Conservation (phyloP, 352 stramenopile species). For the Thalassiosira mediterranea region DNA sequence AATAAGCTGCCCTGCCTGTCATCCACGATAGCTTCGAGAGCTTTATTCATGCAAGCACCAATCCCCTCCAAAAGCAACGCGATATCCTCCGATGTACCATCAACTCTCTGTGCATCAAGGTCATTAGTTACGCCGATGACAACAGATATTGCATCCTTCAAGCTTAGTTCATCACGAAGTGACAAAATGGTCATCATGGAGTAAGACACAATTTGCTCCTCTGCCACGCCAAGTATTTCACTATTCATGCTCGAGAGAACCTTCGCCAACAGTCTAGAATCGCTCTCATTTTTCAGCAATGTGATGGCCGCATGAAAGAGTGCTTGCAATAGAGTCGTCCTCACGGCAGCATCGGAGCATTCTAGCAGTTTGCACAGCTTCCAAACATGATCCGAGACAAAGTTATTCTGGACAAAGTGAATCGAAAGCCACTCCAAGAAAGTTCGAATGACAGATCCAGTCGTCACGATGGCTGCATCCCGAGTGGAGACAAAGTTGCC, state of each 20-base stretch:
- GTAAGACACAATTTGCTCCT: conserved; percentile 24
- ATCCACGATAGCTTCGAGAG: conserved; percentile 21
- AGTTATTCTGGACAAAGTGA: conserved; percentile 1
- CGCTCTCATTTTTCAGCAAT: conserved; percentile 23
- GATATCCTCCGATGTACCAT: conserved; percentile 2
- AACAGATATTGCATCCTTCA: conserved; percentile 13
- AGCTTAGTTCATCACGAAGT: conserved; percentile 19
- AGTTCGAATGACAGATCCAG: conserved; percentile 26
- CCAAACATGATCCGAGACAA: conserved; percentile 15
- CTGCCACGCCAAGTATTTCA: conserved; percentile 4
- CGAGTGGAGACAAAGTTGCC: conserved; percentile 14
- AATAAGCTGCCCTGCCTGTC: conserved; percentile 41
- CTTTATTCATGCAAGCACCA: conserved; percentile 21
- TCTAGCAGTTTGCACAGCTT: conserved; percentile 37
- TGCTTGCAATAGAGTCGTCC: conserved; percentile 23
- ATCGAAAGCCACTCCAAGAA: conserved; percentile 46
- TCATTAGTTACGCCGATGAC: conserved; percentile 10
- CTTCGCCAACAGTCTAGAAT: conserved; percentile 27
- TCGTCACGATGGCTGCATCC: conserved; percentile 11
- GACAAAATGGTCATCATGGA: conserved; percentile 12
- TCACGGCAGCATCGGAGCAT: conserved; percentile 18
- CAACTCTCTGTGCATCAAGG: neutral
- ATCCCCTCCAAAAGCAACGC: conserved; percentile 26
- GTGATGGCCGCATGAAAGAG: conserved; percentile 34
- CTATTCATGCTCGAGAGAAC: conserved; percentile 26